Percentiles rank a stretch among this genome's conserved stretches.
These are phyloP conservation scores for Wilcoxina mikolae DNA, from an alignment of 495 filamentous ascomycete species.

Conservation along the genomic window DNA sequence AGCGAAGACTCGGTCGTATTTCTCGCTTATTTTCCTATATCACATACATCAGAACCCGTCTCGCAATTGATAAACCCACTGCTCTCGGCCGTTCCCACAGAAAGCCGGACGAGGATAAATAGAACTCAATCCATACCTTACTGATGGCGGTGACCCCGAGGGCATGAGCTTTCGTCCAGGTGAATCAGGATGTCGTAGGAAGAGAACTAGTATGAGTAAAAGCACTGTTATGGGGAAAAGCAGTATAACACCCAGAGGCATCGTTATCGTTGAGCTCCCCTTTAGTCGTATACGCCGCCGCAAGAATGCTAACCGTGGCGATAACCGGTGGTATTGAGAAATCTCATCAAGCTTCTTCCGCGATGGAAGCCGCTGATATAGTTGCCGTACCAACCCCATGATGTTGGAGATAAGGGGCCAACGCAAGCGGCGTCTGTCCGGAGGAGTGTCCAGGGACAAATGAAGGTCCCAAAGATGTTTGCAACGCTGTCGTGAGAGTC, in stretches of 20 bases:
- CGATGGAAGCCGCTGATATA: constrained; percentile 50
- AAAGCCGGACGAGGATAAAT: neutral
- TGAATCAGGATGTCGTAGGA: constrained; percentile 76
- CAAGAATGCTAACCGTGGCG: constrained; percentile 65
- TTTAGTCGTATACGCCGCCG: constrained; percentile 76
- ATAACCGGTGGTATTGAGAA: constrained; percentile 38
- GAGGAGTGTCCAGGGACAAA: too few species aligned
- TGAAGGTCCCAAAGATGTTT: too few species aligned
- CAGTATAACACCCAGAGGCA: constrained; percentile 83
- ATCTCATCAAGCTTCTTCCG: constrained; percentile 44
- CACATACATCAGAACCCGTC: constrained; percentile 10
- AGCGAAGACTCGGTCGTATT: constrained; percentile 90
- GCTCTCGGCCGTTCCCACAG: neutral
- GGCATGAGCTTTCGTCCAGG: constrained; percentile 75
- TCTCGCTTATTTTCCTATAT: constrained; percentile 85
- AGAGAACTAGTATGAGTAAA: constrained; percentile 75
- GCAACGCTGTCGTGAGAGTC: too few species aligned
- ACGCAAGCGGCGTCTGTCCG: neutral
- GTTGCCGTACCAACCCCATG: constrained; percentile 51
- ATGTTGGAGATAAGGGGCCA: constrained; percentile 4
- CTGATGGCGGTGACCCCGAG: constrained; percentile 74
- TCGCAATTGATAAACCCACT: constrained; percentile 7
- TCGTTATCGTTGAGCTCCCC: constrained; percentile 85
- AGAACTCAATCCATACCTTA: constrained; percentile 48
- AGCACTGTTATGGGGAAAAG: constrained; percentile 87